Base-by-base conservation (phyloP, 2,329 filamentous ascomycete genomes). In the Paracoccidioides brasiliensis region DNA sequence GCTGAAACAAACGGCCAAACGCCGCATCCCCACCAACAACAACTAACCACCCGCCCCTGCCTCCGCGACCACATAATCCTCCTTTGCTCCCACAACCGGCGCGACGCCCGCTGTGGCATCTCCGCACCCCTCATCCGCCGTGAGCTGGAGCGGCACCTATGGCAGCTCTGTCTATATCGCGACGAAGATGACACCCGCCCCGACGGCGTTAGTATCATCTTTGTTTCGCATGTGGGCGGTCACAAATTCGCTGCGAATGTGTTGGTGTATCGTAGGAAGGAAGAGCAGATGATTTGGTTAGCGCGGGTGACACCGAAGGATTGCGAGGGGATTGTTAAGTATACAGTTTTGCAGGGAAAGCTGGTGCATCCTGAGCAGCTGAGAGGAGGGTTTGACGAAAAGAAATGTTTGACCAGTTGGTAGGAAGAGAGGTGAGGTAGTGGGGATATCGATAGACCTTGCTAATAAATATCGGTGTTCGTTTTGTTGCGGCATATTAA, bases 231-330 rank as follows among this genome's bases (percentile, higher is more conserved):
- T 66, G 90, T 96, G 1, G 93, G 93, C 33, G 93, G 93, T 0
- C 93, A 98, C 76, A 96, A 96, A 74, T 97, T 94, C 73, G 84
- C 85, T 44, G 93, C 93, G 41, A 98, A 98, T 65, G 82, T 97
- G 63, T 86, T 98, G 76, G 78, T 98, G 1, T 97, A 98, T 69
- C 69, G 71, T 8, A 68, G 70, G 45, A 71, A 72, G 33, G 90
- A 88, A 0, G 83, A 81, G 50, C 90, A 96, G 75, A 90, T 90
- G 61, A 94, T 96, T 63, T 96, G 91, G 91, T 76, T 96, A 45
- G 91, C 88, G 15, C 77, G 91, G 55, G 83, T 96, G 28, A 73
- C 76, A 67, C 91, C 91, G 0, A 86, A 93, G 73, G 89, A 97
- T 66, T 95, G 90, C 66, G 90, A 96, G 77, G 94, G 91, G 59